These are phyloP conservation scores for Penicilliopsis zonata DNA, from an alignment of 495 filamentous ascomycete genomes.

Conservation along the genomic window DNA sequence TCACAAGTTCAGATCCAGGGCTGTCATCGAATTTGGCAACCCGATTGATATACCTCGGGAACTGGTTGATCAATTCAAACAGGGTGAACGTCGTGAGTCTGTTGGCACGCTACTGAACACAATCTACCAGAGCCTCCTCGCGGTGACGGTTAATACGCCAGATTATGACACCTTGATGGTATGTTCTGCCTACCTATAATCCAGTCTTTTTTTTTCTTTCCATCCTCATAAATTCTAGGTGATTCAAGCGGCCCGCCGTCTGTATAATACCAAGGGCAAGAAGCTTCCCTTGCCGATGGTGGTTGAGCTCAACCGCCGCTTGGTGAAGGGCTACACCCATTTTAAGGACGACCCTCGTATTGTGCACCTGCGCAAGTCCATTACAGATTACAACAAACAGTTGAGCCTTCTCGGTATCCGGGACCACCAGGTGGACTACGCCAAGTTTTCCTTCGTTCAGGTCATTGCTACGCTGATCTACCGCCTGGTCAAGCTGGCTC, in stretches of 20 bases:
- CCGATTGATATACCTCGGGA: conserved; percentile 74
- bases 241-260: conserved; percentile 84
- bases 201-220: too few species aligned
- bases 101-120: conserved; percentile 72
- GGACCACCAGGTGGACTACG: conserved; percentile 94
- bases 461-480: conserved; percentile 72
- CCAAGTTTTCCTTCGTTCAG: conserved; percentile 62
- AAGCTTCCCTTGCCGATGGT: conserved; percentile 90
- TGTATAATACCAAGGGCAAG: conserved; percentile 91
- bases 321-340: conserved; percentile 82
- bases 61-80: conserved; percentile 75
- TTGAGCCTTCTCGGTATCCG: conserved; percentile 75
- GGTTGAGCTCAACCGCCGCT: conserved; percentile 87
- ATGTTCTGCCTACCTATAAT: too few species aligned
- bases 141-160: conserved; percentile 86
- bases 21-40: conserved; percentile 89
- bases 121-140: conserved; percentile 70
- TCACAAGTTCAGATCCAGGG: conserved; percentile 95
- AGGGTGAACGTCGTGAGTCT: conserved; percentile 70
- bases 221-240: conserved; percentile 41
- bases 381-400: conserved; percentile 80
- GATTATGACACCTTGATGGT: conserved; percentile 98
- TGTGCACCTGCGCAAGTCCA: conserved; percentile 60
- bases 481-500: conserved; percentile 58
- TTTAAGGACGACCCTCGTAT: conserved; percentile 90